These are phyloP conservation scores for Ophiostoma ips DNA, from an alignment of 2,329 filamentous ascomycete genomes.

Conservation along the genomic window DNA sequence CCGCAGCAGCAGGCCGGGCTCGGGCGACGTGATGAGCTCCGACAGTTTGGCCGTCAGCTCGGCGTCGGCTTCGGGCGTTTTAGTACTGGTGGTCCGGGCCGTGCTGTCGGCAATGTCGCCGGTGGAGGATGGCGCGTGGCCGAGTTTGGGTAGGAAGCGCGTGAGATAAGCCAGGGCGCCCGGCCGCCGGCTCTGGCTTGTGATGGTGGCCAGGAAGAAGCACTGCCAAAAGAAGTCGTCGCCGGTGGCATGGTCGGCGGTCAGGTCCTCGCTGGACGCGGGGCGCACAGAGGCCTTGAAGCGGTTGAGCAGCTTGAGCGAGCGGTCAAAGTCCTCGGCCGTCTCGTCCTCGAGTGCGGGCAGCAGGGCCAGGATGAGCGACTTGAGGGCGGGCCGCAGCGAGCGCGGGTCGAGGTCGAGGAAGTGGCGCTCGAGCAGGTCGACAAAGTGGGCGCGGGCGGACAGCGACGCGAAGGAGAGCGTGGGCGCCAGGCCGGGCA, in stretches of 20 bases:
- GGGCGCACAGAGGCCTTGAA: constrained; percentile 58
- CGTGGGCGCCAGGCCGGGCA: constrained; percentile 78
- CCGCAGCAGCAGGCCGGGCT: constrained; percentile 78
- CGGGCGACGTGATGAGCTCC: constrained; percentile 67
- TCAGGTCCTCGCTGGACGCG: constrained; percentile 34
- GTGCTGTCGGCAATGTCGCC: constrained; percentile 15
- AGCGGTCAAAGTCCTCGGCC: constrained; percentile 90
- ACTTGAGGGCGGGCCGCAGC: constrained; percentile 77
- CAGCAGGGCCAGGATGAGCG: constrained; percentile 74
- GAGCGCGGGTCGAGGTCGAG: constrained; percentile 55
- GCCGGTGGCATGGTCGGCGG: constrained; percentile 40
- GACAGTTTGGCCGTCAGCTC: constrained; percentile 40
- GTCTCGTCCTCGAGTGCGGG: constrained; percentile 92
- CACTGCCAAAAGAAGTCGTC: constrained; percentile 98
- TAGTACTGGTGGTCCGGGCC: constrained; percentile 11
- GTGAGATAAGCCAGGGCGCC: constrained; percentile 79
- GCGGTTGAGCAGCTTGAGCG: constrained; percentile 61
- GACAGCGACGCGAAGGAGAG: constrained; percentile 90
- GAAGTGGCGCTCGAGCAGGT: constrained; percentile 69
- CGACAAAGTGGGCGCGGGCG: constrained; percentile 73
- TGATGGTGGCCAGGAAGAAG: constrained; percentile 86
- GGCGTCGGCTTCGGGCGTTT: constrained; percentile 22
- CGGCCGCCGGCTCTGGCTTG: constrained; percentile 68
- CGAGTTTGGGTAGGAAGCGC: constrained; percentile 63
- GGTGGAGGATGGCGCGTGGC: constrained; percentile 21